Base-by-base conservation (phyloP, 768 basidiomycete species). In the Lentinula boryana region DNA sequence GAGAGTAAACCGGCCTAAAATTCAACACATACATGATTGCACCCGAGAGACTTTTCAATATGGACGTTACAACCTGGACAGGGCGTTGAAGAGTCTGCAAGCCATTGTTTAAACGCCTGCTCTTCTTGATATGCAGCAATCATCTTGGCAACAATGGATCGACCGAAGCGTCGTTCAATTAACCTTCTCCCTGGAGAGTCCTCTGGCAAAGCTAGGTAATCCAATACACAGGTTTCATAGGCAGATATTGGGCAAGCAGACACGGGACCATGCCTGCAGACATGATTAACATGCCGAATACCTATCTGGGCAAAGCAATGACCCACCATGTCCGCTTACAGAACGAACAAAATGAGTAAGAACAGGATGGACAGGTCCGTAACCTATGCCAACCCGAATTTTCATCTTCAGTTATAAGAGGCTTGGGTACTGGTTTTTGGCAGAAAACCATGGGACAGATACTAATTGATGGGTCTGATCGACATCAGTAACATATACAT, bases 381-480 rank as follows among this genome's bases (percentile, higher is more conserved):
- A 94, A 79, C 57, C 85, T 76, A 32, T 82, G 86, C 86, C 88
- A 94, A 13, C 84, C 80, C 1, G 84, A 80, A 40, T 84, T 85
- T n/a, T 84, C 79, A 35, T 82, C 78, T 1, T 71, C 75, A 35
- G 62, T 71, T 32, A 72, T 72, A 31, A 58, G 65, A 9, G 89
- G 86, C 64, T 80, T 83, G 40, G 82, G 78, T 6, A 95, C 89
- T 16, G 89, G 84, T n/a, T 82, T 80, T 70, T 95, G 94, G 68
- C 94, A 97, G 52, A 84, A 81, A 40, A 80, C 72, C 72, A 91
- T 80, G 1, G 93, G 94, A 72, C 94, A 97, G 65, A 89, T 82
- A 5, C 91, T 79, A 60, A 89, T 86, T 5, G 87, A 80, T 23
- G 91, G 91, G 72, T 95, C 93, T 89, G 59, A 54, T 18, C 57